Evolutionary conservation across 129 eudicot genomes (phyloP).

Genomic region (Lactuca saligna): DNA sequence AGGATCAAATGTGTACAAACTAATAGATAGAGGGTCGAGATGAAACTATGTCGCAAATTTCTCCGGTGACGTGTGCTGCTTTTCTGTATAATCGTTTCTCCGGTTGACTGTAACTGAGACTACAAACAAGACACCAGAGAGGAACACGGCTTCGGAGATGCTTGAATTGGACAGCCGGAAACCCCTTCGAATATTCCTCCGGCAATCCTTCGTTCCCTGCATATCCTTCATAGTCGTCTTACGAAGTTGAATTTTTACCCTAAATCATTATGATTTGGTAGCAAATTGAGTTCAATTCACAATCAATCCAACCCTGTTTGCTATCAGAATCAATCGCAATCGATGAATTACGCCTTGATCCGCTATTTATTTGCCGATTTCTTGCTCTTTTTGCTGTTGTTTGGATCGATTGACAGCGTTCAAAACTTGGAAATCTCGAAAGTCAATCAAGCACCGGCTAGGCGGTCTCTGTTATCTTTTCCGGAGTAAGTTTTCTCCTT

Average conservation of each 20-base stretch:
- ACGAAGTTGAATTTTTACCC: neutral
- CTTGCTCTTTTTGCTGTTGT: conserved; percentile 8
- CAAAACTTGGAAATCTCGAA: conserved; percentile 15
- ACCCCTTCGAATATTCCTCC: conserved; percentile 35
- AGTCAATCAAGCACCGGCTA: conserved; percentile 33
- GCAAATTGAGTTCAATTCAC: conserved; percentile 19
- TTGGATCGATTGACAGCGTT: conserved; percentile 34
- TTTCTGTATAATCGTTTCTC: neutral
- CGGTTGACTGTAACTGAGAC: conserved; percentile 25
- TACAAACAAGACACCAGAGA: neutral
- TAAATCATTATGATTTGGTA: conserved; percentile 4
- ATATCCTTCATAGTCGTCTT: conserved; percentile 10
- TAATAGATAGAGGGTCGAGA: neutral
- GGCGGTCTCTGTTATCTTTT: conserved; percentile 44
- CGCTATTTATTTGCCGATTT: conserved; percentile 6
- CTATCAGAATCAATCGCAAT: neutral
- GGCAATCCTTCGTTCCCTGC: conserved; percentile 14
- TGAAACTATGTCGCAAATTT: neutral
- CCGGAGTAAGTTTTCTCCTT: conserved; percentile 37
- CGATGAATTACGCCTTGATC: conserved; percentile 19
- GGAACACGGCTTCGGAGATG: conserved; percentile 33
- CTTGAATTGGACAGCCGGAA: conserved; percentile 31
- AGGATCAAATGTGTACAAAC: conserved; percentile 12
- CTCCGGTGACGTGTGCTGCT: conserved; percentile 28
- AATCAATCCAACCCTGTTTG: conserved; percentile 14